These are phyloP conservation scores for Hirschfeldia incana DNA, from an alignment of 345 rosid genomes.

Conservation along the genomic window DNA sequence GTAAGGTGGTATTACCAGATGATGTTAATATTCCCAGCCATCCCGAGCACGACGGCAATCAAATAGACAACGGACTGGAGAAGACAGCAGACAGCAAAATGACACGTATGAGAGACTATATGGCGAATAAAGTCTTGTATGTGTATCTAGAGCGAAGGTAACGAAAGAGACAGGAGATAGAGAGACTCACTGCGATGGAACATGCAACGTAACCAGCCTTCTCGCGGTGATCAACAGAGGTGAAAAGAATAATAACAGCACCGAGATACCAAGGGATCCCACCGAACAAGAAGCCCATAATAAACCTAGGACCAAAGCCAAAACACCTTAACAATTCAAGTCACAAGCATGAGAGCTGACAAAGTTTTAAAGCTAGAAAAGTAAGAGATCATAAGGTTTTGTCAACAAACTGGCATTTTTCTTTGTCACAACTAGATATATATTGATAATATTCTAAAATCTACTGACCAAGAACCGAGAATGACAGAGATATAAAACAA, in stretches of 20 bases:
- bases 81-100: background rate
- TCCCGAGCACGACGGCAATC: constrained; percentile 61
- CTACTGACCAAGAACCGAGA: too few relatives aligned
- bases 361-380: background rate
- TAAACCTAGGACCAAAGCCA: constrained; percentile 50
- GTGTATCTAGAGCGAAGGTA: background rate
- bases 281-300: constrained; percentile 78
- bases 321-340: background rate
- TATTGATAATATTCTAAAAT: too few relatives aligned
- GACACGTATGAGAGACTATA: background rate
- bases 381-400: background rate
- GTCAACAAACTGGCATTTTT: background rate
- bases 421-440: background rate
- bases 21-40: constrained; percentile 48
- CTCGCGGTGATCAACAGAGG: constrained; percentile 65
- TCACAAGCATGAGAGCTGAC: background rate
- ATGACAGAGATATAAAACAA: too few relatives aligned
- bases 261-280: constrained; percentile 90
- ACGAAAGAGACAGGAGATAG: constrained; percentile 3
- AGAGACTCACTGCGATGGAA: constrained; percentile 64
- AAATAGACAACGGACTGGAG: constrained; percentile 61
- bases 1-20: constrained; percentile 2
- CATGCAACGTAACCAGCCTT: constrained; percentile 90
- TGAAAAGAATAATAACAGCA: constrained; percentile 55
- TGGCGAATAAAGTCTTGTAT: background rate